phyloP scores from a whole-genome alignment of 352 stramenopile genomes.

The Aphanomyces euteiches region DNA sequence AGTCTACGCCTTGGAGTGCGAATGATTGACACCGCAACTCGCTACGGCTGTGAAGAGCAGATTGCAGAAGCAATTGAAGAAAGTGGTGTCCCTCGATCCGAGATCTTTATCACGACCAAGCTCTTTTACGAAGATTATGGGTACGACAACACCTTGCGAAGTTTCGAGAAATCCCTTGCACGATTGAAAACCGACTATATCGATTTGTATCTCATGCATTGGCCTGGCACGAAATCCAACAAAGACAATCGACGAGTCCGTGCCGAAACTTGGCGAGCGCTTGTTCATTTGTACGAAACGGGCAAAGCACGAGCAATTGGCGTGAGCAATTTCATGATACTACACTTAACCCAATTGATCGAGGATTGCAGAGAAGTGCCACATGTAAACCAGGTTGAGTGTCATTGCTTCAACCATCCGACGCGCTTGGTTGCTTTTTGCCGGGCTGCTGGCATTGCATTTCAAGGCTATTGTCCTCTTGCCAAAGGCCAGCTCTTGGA shows the following conservation, averaged over 20 bases:
- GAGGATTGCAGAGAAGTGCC: neutral
- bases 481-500: neutral
- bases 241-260: neutral
- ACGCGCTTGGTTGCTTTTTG: neutral
- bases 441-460: neutral
- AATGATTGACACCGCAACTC: neutral
- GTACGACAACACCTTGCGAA: neutral
- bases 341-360: neutral
- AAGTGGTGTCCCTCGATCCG: neutral
- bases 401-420: slow-evolving; percentile 1
- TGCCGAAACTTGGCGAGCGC: neutral
- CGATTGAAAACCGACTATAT: slow-evolving; percentile 3
- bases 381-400: slow-evolving; percentile 1
- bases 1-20: neutral
- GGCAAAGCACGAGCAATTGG: neutral
- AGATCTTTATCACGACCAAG: neutral
- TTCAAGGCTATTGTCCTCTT: neutral
- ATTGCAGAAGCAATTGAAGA: neutral
- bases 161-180: neutral
- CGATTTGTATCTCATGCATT: slow-evolving; percentile 1
- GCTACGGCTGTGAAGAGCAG: neutral
- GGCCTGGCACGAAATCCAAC: neutral
- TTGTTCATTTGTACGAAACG: neutral
- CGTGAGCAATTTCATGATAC: slow-evolving; percentile 3
- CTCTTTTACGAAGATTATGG: slow-evolving; percentile 1